A percentile compares a stretch with the other conserved stretches of the same genome.
Conservation (phyloP, 805 yeast species). For the Torulaspora gathmanii region DNA sequence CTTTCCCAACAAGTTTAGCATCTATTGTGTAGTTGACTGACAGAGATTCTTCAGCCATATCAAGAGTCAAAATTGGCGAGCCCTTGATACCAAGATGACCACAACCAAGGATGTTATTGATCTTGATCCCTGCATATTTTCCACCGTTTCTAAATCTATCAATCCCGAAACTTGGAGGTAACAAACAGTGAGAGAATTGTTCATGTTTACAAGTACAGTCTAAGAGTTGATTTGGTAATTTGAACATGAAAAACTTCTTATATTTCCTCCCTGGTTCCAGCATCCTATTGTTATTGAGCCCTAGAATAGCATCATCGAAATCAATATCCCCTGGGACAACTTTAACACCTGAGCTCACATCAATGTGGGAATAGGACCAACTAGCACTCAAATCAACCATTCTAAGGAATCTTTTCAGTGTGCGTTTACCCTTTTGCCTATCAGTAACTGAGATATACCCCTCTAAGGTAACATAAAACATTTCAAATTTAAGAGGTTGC, state of each 20-base stretch:
- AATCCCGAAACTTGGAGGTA: slow-evolving; percentile 43
- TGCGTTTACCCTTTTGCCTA: slow-evolving; percentile 32
- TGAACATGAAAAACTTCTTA: slow-evolving; percentile 56
- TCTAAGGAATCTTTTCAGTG: slow-evolving; percentile 47
- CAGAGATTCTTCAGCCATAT: slow-evolving; percentile 43
- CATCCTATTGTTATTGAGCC: slow-evolving; percentile 46
- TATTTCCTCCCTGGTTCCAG: slow-evolving; percentile 47
- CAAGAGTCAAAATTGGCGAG: slow-evolving; percentile 50
- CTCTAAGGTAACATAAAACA: slow-evolving; percentile 51
- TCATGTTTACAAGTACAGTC: slow-evolving; percentile 51
- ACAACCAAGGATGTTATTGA: slow-evolving; percentile 40
- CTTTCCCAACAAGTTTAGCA: slow-evolving; percentile 51
- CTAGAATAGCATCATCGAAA: slow-evolving; percentile 45
- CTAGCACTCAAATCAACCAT: slow-evolving; percentile 58
- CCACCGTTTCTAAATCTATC: slow-evolving; percentile 33
- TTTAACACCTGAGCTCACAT: slow-evolving; percentile 50
- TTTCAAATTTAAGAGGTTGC: slow-evolving; percentile 51
- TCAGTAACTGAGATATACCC: slow-evolving; percentile 38
- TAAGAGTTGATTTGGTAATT: slow-evolving; percentile 49
- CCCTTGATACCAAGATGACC: slow-evolving; percentile 50
- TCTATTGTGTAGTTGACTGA: slow-evolving; percentile 53
- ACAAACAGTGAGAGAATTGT: slow-evolving; percentile 36
- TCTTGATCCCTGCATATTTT: slow-evolving; percentile 32
- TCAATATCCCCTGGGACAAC: slow-evolving; percentile 44
- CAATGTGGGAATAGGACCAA: slow-evolving; percentile 48